Evolutionary conservation across 169 alveolate genomes (phyloP).

Genomic region (Eimeria tenella): DNA sequence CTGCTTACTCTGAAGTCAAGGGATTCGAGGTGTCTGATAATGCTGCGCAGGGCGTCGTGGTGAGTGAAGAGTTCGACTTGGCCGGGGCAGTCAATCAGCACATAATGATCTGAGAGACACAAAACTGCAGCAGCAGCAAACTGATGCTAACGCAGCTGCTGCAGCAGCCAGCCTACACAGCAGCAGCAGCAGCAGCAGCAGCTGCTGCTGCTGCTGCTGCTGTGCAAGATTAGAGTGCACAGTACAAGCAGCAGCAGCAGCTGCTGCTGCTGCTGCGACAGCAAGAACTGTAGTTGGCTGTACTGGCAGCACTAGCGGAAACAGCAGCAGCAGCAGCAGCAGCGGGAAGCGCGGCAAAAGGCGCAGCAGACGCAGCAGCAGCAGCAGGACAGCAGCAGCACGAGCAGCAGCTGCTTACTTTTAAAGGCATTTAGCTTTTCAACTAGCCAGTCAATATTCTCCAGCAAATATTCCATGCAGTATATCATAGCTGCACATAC

Average conservation of each 20-base stretch:
- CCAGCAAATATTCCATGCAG: slow-evolving; percentile 95
- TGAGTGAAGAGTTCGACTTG: slow-evolving; percentile 97
- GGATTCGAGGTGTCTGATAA: slow-evolving; percentile 87
- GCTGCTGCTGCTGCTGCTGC: neutral
- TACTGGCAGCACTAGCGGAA: neutral
- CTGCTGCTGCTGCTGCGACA: neutral
- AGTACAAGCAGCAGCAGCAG: neutral
- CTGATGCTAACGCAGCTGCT: neutral
- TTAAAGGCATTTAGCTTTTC: slow-evolving; percentile 71
- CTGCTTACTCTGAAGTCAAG: slow-evolving; percentile 85
- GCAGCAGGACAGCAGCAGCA: neutral
- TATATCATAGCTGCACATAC: slow-evolving; percentile 88
- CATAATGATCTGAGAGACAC: slow-evolving; percentile 85
- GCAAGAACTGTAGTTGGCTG: neutral
- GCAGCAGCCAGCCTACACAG: neutral
- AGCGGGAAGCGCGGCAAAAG: neutral
- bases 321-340: neutral
- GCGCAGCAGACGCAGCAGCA: neutral
- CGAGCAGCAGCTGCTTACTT: slow-evolving; percentile 62
- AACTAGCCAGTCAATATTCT: slow-evolving; percentile 95
- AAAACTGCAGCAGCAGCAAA: neutral
- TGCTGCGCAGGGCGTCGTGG: slow-evolving; percentile 91
- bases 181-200: neutral
- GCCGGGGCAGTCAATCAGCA: slow-evolving; percentile 97
- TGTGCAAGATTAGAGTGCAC: neutral